phyloP scores from a whole-genome alignment of 768 basidiomycete species.

The Macrolepiota albuminosa region DNA sequence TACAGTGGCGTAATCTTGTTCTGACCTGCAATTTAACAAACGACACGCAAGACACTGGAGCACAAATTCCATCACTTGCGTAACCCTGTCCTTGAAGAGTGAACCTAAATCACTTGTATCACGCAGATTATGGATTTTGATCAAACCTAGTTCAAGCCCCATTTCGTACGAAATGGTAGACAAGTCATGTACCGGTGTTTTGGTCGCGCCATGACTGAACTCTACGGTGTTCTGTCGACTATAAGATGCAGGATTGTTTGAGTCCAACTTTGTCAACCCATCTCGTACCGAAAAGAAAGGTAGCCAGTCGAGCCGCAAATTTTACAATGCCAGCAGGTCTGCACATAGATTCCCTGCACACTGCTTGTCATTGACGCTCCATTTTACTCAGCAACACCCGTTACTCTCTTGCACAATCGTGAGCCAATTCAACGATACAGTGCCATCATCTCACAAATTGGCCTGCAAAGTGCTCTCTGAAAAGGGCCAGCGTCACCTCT shows the following conservation, averaged over 20 bases:
- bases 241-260: constrained; percentile 8
- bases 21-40: not conserved
- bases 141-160: not conserved
- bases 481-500: constrained; percentile 17
- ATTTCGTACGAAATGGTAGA: not conserved
- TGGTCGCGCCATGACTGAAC: constrained; percentile 4
- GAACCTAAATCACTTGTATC: not conserved
- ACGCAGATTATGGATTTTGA: not conserved
- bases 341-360: not conserved
- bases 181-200: not conserved
- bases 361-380: not conserved
- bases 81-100: not conserved
- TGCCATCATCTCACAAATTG: not conserved
- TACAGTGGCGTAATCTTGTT: not conserved
- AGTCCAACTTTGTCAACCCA: not conserved
- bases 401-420: constrained; percentile 44
- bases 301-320: not conserved
- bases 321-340: constrained; percentile 18
- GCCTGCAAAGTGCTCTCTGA: constrained; percentile 25
- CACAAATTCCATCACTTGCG: not conserved
- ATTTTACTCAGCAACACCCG: constrained; percentile 13
- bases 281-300: constrained; percentile 13
- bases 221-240: constrained; percentile 7
- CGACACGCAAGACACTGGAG: not conserved
- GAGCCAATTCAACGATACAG: constrained; percentile 8